phyloP scores from a whole-genome alignment of 805 yeast genomes.

The Suhomyces sp. region DNA sequence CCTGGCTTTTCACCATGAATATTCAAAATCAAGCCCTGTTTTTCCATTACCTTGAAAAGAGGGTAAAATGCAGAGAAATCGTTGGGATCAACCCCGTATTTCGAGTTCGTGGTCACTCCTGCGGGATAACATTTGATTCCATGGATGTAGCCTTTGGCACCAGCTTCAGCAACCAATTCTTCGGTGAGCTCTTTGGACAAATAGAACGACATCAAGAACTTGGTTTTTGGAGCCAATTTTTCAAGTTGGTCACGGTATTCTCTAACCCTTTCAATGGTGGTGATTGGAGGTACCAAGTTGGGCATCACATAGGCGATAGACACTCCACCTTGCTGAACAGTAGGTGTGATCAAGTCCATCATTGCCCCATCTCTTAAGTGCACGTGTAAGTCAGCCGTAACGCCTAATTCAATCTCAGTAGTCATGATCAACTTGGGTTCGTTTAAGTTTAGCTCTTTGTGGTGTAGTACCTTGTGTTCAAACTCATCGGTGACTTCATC shows the following conservation, averaged over 20 bases:
- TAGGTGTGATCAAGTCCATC: slow-evolving; percentile 91
- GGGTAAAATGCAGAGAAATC: slow-evolving; percentile 89
- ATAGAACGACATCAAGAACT: slow-evolving; percentile 89
- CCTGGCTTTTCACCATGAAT: slow-evolving; percentile 94
- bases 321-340: slow-evolving; percentile 86
- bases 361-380: slow-evolving; percentile 92
- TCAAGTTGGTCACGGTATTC: slow-evolving; percentile 67
- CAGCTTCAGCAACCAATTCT: slow-evolving; percentile 78
- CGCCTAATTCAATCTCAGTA: slow-evolving; percentile 55
- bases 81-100: slow-evolving; percentile 89
- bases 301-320: slow-evolving; percentile 96
- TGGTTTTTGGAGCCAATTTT: slow-evolving; percentile 72
- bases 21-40: slow-evolving; percentile 73
- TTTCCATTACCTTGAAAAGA: slow-evolving; percentile 83
- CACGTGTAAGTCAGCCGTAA: slow-evolving; percentile 91
- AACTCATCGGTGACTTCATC: too few relatives aligned
- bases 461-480: too few relatives aligned
- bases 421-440: too few relatives aligned
- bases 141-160: slow-evolving; percentile 59
- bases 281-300: slow-evolving; percentile 88
- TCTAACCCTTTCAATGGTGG: slow-evolving; percentile 68
- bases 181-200: slow-evolving; percentile 80
- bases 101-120: slow-evolving; percentile 97
- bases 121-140: slow-evolving; percentile 99
- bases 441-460: too few relatives aligned